phyloP scores from a whole-genome alignment of 2,329 filamentous ascomycete genomes.

The Talaromyces sp. region DNA sequence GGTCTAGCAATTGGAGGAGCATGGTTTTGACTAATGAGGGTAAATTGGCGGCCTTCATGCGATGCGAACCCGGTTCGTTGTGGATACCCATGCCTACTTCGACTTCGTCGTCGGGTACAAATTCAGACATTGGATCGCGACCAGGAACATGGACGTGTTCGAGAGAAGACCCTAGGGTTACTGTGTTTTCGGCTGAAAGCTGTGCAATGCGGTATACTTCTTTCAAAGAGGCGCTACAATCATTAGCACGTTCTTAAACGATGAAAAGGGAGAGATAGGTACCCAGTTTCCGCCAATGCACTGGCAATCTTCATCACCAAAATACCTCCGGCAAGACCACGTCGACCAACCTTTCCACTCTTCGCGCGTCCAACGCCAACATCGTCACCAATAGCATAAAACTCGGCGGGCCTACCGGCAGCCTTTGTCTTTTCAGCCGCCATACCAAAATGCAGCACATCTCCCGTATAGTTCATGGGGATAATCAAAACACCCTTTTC shows the following conservation, averaged over 20 bases:
- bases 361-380: conserved; percentile 77
- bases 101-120: conserved; percentile 50
- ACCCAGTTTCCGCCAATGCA: conserved; percentile 70
- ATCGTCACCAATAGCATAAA: conserved; percentile 89
- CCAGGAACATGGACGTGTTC: conserved; percentile 93
- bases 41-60: conserved; percentile 44
- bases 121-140: conserved; percentile 48
- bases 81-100: conserved; percentile 72
- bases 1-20: conserved; percentile 60
- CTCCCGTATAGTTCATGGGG: conserved; percentile 92
- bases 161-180: conserved; percentile 79
- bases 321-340: conserved; percentile 87
- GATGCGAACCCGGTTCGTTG: conserved; percentile 56
- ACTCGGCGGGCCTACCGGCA: conserved; percentile 69
- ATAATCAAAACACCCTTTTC: conserved; percentile 76
- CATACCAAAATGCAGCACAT: conserved; percentile 89
- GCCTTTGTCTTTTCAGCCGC: conserved; percentile 87
- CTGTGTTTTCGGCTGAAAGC: conserved; percentile 67
- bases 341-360: conserved; percentile 84
- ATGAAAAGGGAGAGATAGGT: conserved; percentile 17
- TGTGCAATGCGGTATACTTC: conserved; percentile 69
- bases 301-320: conserved; percentile 87
- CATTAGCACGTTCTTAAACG: not conserved
- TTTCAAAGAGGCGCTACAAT: conserved; percentile 49
- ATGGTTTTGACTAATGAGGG: conserved; percentile 54